These are phyloP conservation scores for Euryodendron excelsum DNA, from an alignment of 148 eudicot species.

Conservation along the genomic window DNA sequence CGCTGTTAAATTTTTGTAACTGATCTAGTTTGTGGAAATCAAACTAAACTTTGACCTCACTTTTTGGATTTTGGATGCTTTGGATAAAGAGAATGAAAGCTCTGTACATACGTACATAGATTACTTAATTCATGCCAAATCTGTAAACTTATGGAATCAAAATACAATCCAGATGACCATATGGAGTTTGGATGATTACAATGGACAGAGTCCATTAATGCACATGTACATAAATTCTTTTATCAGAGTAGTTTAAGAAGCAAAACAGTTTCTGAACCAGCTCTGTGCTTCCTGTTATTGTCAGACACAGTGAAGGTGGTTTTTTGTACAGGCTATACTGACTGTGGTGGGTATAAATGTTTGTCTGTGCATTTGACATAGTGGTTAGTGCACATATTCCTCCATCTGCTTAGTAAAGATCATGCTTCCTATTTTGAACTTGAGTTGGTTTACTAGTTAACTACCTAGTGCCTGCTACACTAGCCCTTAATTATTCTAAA, in stretches of 20 bases:
- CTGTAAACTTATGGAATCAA: neutral
- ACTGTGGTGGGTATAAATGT: too few species aligned
- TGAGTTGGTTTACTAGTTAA: slow-evolving; percentile 5
- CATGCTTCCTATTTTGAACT: slow-evolving; percentile 6
- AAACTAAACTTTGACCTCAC: neutral
- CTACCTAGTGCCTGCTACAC: neutral
- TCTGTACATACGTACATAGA: neutral
- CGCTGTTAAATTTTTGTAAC: neutral
- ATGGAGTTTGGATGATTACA: neutral
- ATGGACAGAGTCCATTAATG: neutral
- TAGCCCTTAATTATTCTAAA: neutral
- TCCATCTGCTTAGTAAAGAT: neutral
- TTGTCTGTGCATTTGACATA: neutral
- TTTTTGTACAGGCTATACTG: neutral
- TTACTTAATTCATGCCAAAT: too few species aligned
- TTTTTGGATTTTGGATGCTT: neutral
- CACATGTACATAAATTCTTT: neutral
- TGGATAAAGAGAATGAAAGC: neutral
- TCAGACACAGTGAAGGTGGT: neutral
- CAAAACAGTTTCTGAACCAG: neutral
- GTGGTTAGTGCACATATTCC: neutral
- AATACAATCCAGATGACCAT: neutral
- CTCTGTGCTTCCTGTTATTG: neutral
- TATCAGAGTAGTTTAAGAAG: neutral
- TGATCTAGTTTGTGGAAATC: neutral